These are phyloP conservation scores for Chimonanthus salicifolius DNA, from an alignment of 164 flowering plant species.

Conservation along the genomic window DNA sequence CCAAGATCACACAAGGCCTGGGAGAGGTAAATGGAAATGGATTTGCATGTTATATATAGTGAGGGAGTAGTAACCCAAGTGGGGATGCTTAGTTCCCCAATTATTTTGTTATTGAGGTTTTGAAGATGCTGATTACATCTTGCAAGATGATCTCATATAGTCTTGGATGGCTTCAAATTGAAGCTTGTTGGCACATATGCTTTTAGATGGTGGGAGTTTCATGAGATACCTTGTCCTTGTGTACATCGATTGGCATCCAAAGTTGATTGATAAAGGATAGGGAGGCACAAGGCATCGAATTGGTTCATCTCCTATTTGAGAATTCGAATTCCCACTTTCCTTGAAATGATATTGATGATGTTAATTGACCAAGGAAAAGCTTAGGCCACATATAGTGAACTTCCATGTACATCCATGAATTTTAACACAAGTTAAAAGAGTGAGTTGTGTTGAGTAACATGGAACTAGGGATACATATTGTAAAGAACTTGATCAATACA, in stretches of 20 bases:
- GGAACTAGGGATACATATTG: no score
- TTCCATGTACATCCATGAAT: no score
- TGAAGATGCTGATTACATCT: neutral
- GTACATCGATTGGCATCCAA: slow-evolving; percentile 1
- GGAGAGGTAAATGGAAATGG: neutral
- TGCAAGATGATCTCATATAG: neutral
- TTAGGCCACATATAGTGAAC: no score
- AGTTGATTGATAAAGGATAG: neutral
- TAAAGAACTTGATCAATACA: no score
- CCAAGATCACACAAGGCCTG: neutral
- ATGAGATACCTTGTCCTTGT: slow-evolving; percentile 6
- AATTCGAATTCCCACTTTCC: slow-evolving; percentile 7
- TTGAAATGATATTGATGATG: neutral
- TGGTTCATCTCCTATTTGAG: slow-evolving; percentile 10
- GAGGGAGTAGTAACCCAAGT: neutral
- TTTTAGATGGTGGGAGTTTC: slow-evolving; percentile 6
- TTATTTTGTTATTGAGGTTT: neutral
- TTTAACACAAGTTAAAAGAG: no score
- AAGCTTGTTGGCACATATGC: slow-evolving; percentile 23
- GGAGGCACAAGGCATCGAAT: slow-evolving; percentile 21
- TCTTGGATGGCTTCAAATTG: slow-evolving; percentile 14
- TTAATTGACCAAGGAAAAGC: no score
- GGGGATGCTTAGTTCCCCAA: neutral
- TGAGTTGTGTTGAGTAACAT: no score
- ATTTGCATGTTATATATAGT: neutral